A percentile compares a stretch with the other conserved stretches of the same genome.
phyloP scores from a whole-genome alignment of 495 filamentous ascomycete species.

The Penicillium arizonense region DNA sequence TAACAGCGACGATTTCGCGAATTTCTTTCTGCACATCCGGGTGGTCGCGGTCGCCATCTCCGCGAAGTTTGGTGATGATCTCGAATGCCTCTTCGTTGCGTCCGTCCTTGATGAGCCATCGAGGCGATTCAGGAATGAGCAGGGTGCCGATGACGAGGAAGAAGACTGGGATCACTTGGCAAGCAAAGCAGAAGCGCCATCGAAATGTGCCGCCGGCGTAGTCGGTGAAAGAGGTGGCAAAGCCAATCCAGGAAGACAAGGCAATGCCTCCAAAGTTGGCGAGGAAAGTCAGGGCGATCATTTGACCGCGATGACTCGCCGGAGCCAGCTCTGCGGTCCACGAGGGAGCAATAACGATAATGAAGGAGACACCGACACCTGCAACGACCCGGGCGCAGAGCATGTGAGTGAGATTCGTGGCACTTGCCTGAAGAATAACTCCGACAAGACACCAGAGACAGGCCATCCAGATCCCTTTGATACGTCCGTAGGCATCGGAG shows the following conservation, averaged over 20 bases:
- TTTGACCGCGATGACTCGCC: constrained; percentile 1
- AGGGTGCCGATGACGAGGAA: constrained; percentile 39
- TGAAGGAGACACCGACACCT: constrained; percentile 52
- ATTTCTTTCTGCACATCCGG: constrained; percentile 29
- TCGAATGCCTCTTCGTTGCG: constrained; percentile 43
- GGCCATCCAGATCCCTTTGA: constrained; percentile 46
- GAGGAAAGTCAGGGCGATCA: constrained; percentile 37
- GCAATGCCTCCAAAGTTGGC: constrained; percentile 53
- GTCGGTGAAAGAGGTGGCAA: constrained; percentile 38
- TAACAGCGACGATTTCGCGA: constrained; percentile 16
- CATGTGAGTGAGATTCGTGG: constrained; percentile 53
- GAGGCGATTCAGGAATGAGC: constrained; percentile 43
- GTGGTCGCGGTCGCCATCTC: constrained; percentile 24
- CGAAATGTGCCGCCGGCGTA: constrained; percentile 37
- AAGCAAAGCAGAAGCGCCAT: constrained; percentile 55
- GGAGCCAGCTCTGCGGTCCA: constrained; percentile 24
- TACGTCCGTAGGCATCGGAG: constrained; percentile 47
- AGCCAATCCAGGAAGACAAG: constrained; percentile 58
- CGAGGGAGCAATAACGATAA: constrained; percentile 53
- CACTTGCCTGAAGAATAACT: constrained; percentile 41
- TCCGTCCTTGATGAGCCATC: constrained; percentile 37
- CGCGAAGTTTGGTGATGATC: constrained; percentile 51
- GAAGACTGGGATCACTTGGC: constrained; percentile 50
- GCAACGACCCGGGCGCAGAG: constrained; percentile 49
- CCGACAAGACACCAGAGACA: constrained; percentile 41